A percentile compares a stretch with the other conserved stretches of the same genome.
phyloP scores from a whole-genome alignment of 2,329 filamentous ascomycete species.

The Thermochaetoides dissita region DNA sequence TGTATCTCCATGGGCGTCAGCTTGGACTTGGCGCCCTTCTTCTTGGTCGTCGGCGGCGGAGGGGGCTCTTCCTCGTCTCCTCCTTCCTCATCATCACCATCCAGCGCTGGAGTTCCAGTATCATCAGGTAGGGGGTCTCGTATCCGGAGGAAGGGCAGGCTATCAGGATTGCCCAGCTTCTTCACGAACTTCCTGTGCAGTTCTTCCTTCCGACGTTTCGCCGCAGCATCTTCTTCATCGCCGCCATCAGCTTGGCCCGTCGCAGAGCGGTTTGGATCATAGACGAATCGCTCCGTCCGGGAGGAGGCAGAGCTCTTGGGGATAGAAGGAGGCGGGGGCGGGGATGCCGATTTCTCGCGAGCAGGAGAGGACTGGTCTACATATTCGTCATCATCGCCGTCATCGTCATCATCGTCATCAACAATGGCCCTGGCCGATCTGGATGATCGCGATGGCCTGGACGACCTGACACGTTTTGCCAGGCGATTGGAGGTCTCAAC shows the following conservation, averaged over 20 bases:
- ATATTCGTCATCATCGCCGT: conserved; percentile 14
- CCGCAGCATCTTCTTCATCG: conserved; percentile 28
- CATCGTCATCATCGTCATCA: conserved; percentile 22
- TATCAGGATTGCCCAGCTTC: conserved; percentile 78
- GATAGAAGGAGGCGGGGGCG: conserved; percentile 12
- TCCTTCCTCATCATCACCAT: conserved; percentile 41
- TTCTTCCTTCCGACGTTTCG: conserved; percentile 46
- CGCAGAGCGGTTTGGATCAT: conserved; percentile 29
- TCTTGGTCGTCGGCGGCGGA: conserved; percentile 46
- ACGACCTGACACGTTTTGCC: too few species aligned
- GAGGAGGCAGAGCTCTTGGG: conserved; percentile 16
- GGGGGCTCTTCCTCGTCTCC: conserved; percentile 41
- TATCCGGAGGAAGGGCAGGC: conserved; percentile 53
- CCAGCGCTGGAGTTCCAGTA: conserved; percentile 31
- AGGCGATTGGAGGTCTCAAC: too few species aligned
- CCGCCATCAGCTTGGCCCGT: conserved; percentile 30
- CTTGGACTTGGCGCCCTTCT: conserved; percentile 56
- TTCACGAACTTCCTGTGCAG: conserved; percentile 77
- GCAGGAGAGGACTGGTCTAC: conserved; percentile 22
- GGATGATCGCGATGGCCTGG: conserved; percentile 11
- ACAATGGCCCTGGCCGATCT: conserved; percentile 31
- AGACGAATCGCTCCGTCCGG: conserved; percentile 40
- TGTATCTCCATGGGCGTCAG: conserved; percentile 91
- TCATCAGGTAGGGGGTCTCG: conserved; percentile 40
- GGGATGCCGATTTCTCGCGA: conserved; percentile 16